phyloP scores from a whole-genome alignment of 2,329 filamentous ascomycete genomes.

The Orbilia javanica region DNA sequence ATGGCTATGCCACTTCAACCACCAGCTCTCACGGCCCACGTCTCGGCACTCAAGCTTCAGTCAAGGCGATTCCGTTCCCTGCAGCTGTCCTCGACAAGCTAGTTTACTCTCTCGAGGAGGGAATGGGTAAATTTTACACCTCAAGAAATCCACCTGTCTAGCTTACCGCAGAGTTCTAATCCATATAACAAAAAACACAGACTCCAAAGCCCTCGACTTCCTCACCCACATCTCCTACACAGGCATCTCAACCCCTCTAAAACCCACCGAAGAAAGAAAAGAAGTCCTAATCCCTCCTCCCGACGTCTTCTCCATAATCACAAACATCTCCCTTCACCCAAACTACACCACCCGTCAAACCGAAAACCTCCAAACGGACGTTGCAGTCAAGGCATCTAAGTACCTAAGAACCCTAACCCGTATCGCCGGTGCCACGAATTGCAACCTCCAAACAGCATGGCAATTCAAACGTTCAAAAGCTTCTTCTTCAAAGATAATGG shows the following conservation, averaged over 20 bases:
- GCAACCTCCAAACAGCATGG: slow-evolving; percentile 48
- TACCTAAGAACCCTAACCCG: slow-evolving; percentile 50
- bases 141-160: neutral
- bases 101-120: slow-evolving; percentile 32
- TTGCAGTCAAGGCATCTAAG: slow-evolving; percentile 20
- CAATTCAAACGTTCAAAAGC: slow-evolving; percentile 32
- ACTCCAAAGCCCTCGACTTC: slow-evolving; percentile 41
- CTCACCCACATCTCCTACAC: slow-evolving; percentile 44
- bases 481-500: neutral
- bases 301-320: slow-evolving; percentile 44
- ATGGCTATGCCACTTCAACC: no score
- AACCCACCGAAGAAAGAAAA: slow-evolving; percentile 15
- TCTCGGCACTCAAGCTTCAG: slow-evolving; percentile 32
- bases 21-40: neutral
- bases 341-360: slow-evolving; percentile 40
- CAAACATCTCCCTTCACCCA: slow-evolving; percentile 50
- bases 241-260: slow-evolving; percentile 33
- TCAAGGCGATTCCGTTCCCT: slow-evolving; percentile 22
- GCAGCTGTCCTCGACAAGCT: slow-evolving; percentile 19
- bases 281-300: slow-evolving; percentile 39
- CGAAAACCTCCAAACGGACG: slow-evolving; percentile 11
- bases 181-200: slow-evolving; percentile 15
- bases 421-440: slow-evolving; percentile 50
- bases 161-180: neutral
- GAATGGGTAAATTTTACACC: slow-evolving; percentile 29